Evolutionary conservation across 1,284 basidiomycete genomes (phyloP), one percentile per base, ranked within the genome.

Genomic region (Exobasidium cylindrosporum): DNA sequence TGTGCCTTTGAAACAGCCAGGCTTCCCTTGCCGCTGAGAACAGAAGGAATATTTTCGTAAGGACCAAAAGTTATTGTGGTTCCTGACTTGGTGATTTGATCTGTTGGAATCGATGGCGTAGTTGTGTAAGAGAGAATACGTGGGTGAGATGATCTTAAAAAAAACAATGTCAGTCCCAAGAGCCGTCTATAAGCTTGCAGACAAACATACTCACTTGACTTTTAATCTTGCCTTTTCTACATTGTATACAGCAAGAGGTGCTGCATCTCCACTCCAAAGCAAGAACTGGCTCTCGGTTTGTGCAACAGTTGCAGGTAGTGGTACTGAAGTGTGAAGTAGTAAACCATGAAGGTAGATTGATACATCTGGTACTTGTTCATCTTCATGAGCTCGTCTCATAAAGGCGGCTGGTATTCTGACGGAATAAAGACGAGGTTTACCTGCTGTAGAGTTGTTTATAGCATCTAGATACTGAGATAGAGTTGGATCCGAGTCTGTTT

Each of bases 21-120:
- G 3, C 46, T 30, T 45, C 44, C 57, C 1, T 21, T 21, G 17
- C 35, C 35, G 5, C 26, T 86, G 21, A 89, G 60, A 24, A 79
- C 89, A 1, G 86, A 75, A 4, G 87, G 87, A 43, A 94, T 83
- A 66, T 87, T 85, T 72, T 86, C 84, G 82, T 87, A 95, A 1
- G 94, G 93, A 0, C 94, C 94, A 69, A 92, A 93, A 2, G 90
- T 92, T 60, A 97, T 81, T 1, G 88, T 89, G 4, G 88, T 83
- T 31, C 90, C 89, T 26, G 88, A 86, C 80, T 90, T 91, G 60
- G 89, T 88, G 13, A 81, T 84, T 7, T 87, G 71, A 44, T 83
- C 82, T 61, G 53, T 85, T 77, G 1, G 89, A 28, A 29, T 11
- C 17, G 56, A 87, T 11, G 83, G 84, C 26, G 88, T 88, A n/a